A percentile compares a stretch with the other conserved stretches of the same genome.
phyloP scores from a whole-genome alignment of 371 early-diverging fungal species.

The Mucor circinelloides region DNA sequence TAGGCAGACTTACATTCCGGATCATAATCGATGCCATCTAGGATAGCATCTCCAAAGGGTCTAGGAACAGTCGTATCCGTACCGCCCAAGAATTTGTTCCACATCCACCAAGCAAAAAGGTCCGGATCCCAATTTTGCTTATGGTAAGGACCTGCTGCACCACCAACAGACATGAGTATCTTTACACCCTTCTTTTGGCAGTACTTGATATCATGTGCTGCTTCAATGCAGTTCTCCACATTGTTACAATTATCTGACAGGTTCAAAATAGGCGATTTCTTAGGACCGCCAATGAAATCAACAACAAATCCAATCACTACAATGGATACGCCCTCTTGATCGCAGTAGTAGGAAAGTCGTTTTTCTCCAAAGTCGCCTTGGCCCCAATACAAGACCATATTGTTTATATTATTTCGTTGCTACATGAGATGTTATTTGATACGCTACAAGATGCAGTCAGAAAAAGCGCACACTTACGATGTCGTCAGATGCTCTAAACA shows the following conservation, averaged over 20 bases:
- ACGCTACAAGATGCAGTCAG: not conserved
- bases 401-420: constrained; percentile 4
- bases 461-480: not conserved
- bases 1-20: constrained; percentile 45
- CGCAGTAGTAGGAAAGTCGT: constrained; percentile 55
- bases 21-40: constrained; percentile 54
- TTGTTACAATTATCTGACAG: constrained; percentile 61
- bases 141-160: constrained; percentile 44
- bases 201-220: constrained; percentile 58
- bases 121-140: constrained; percentile 35
- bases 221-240: constrained; percentile 42
- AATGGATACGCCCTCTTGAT: constrained; percentile 53
- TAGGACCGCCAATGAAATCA: constrained; percentile 41
- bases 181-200: constrained; percentile 67
- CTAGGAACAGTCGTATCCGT: constrained; percentile 27
- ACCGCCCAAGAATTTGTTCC: constrained; percentile 56
- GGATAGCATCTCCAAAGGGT: constrained; percentile 35
- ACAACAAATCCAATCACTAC: constrained; percentile 59
- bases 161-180: constrained; percentile 57
- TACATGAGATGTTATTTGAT: not conserved
- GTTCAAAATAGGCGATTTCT: constrained; percentile 44
- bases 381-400: constrained; percentile 39
- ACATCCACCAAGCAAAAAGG: constrained; percentile 51
- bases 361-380: constrained; percentile 40
- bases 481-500: not conserved